A percentile compares a stretch with the other conserved stretches of the same genome.
Conservation (phyloP, 1,284 basidiomycete genomes). For the Trichosporon ovoides region DNA sequence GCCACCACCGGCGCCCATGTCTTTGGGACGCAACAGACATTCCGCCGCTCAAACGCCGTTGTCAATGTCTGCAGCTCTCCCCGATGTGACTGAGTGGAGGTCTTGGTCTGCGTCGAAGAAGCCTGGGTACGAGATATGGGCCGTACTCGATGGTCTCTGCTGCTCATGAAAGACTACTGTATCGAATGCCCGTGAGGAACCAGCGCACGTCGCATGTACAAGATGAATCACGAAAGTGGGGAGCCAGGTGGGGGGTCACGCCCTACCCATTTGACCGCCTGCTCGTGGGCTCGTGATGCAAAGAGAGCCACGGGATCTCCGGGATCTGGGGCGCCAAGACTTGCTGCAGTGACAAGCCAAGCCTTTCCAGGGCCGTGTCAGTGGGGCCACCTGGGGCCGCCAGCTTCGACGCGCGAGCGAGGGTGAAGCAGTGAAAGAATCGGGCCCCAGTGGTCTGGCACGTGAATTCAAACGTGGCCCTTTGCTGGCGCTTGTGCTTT, state of each 20-base stretch:
- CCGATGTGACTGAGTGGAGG: no score
- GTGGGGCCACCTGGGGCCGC: not conserved
- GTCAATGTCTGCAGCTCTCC: not conserved
- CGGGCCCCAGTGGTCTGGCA: not conserved
- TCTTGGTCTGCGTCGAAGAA: no score
- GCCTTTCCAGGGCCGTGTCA: not conserved
- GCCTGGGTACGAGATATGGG: no score
- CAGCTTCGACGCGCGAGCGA: not conserved
- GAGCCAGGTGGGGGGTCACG: not conserved
- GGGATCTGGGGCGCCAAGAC: not conserved
- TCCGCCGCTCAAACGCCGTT: not conserved
- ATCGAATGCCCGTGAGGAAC: no score
- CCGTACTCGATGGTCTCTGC: no score
- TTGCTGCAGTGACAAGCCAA: not conserved
- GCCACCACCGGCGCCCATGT: not conserved
- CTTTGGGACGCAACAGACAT: not conserved
- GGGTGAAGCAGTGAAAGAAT: no score
- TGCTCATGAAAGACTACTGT: no score
- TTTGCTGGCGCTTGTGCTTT: not conserved
- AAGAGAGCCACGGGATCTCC: not conserved
- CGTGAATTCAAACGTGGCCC: slow-evolving; percentile 5
- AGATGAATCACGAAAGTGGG: not conserved
- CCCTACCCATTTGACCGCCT: not conserved
- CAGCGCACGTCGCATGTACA: no score
- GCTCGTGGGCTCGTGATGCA: not conserved